A percentile compares a stretch with the other conserved stretches of the same genome.
phyloP scores from a whole-genome alignment of 108 stramenopile species.

The Discostella stelligeroides region DNA sequence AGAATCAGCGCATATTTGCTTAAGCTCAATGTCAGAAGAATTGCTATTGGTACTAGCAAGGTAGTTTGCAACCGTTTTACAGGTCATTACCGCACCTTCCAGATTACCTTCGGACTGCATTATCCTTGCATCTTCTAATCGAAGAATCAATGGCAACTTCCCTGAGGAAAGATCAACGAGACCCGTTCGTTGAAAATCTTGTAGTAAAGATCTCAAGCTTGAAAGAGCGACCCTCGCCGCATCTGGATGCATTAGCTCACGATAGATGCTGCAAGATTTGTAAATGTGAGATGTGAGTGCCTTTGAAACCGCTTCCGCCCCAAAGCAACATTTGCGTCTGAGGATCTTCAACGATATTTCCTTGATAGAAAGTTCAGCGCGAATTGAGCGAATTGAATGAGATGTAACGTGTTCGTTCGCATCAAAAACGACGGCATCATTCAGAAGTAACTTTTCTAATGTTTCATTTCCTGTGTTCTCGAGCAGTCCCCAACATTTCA shows the following conservation, averaged over 20 bases:
- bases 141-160: constrained; percentile 45
- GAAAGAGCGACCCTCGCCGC: constrained; percentile 42
- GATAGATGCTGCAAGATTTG: constrained; percentile 47
- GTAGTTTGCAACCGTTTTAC: constrained; percentile 58
- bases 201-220: constrained; percentile 38
- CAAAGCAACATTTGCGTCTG: constrained; percentile 1
- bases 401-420: constrained; percentile 9
- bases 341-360: constrained; percentile 39
- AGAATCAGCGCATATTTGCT: constrained; percentile 50
- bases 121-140: constrained; percentile 77
- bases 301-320: constrained; percentile 15
- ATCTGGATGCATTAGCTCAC: constrained; percentile 47
- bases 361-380: constrained; percentile 35
- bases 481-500: constrained; percentile 33
- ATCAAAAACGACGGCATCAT: constrained; percentile 18
- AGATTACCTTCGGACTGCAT: constrained; percentile 60
- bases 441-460: constrained; percentile 29
- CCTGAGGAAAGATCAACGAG: constrained; percentile 1
- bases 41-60: constrained; percentile 26
- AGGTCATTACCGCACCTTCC: constrained; percentile 58
- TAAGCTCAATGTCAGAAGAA: constrained; percentile 19
- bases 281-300: constrained; percentile 53
- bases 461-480: constrained; percentile 13
- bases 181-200: constrained; percentile 22
- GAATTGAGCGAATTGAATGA: constrained; percentile 20